phyloP scores from a whole-genome alignment of 495 filamentous ascomycete genomes.

The Daldinia decipiens region DNA sequence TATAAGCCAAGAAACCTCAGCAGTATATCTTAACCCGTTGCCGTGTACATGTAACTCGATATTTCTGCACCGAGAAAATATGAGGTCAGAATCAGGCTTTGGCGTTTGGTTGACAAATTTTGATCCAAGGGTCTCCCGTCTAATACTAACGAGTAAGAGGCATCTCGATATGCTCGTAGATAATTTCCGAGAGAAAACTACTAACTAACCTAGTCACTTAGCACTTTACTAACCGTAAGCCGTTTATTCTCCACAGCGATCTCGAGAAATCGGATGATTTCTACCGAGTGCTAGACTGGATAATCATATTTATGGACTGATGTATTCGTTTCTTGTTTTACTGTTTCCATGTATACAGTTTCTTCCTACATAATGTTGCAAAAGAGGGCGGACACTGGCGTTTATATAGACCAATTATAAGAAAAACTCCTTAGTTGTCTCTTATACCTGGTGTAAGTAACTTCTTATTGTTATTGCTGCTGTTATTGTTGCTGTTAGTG shows the following conservation, averaged over 20 bases:
- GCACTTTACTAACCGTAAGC: neutral
- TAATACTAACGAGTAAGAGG: constrained; percentile 2
- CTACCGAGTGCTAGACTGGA: neutral
- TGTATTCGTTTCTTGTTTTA: constrained; percentile 12
- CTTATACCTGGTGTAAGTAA: neutral
- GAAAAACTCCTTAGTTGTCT: neutral
- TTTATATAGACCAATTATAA: too few relatives aligned
- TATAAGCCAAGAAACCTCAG: constrained; percentile 2
- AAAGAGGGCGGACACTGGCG: too few relatives aligned
- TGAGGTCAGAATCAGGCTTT: neutral
- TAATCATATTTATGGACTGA: constrained; percentile 13
- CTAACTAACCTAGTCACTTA: neutral
- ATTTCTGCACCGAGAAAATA: neutral
- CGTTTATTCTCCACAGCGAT: neutral
- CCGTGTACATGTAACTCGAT: neutral
- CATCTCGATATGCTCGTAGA: constrained; percentile 16
- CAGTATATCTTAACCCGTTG: neutral
- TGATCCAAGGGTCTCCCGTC: constrained; percentile 34
- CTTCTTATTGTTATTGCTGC: neutral
- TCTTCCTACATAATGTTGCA: neutral
- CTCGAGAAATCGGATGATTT: constrained; percentile 5
- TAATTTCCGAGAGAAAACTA: constrained; percentile 32
- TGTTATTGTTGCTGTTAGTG: neutral
- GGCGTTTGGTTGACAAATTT: neutral
- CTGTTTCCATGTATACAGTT: neutral